Evolutionary conservation across 1,139 yeast genomes (phyloP).

Genomic region (Debaryomyces sp.): DNA sequence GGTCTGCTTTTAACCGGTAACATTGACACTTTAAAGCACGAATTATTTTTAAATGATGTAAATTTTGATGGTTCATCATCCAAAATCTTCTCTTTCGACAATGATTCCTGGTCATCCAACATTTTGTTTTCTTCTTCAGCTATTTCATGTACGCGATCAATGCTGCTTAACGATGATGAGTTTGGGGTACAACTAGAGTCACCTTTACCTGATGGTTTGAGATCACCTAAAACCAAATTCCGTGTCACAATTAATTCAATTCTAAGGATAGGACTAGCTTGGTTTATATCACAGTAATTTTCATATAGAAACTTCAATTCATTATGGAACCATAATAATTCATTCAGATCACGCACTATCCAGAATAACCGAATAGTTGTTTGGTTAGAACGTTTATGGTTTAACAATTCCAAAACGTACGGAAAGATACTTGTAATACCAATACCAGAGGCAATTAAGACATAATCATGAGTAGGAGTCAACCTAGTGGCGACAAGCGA

Average conservation of each 20-base stretch:
- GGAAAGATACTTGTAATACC: conserved; percentile 3
- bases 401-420: not conserved
- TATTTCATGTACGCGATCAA: not conserved
- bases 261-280: not conserved
- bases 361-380: conserved; percentile 4
- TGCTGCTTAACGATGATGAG: not conserved
- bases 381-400: not conserved
- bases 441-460: conserved; percentile 2
- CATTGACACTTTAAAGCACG: not conserved
- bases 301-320: conserved; percentile 5
- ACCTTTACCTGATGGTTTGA: not conserved
- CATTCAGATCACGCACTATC: conserved; percentile 3
- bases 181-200: not conserved
- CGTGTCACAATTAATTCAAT: not conserved
- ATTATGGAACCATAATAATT: conserved; percentile 7
- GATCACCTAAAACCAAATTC: not conserved
- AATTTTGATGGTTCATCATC: not conserved
- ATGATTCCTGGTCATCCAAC: not conserved
- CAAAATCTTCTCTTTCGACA: not conserved
- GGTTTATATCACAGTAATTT: not conserved
- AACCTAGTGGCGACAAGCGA: not conserved
- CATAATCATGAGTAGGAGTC: not conserved
- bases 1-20: conserved; percentile 1
- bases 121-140: not conserved
- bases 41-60: not conserved